Base-by-base conservation (phyloP, 2,329 filamentous ascomycete genomes). In the Exophiala alcalophila region DNA sequence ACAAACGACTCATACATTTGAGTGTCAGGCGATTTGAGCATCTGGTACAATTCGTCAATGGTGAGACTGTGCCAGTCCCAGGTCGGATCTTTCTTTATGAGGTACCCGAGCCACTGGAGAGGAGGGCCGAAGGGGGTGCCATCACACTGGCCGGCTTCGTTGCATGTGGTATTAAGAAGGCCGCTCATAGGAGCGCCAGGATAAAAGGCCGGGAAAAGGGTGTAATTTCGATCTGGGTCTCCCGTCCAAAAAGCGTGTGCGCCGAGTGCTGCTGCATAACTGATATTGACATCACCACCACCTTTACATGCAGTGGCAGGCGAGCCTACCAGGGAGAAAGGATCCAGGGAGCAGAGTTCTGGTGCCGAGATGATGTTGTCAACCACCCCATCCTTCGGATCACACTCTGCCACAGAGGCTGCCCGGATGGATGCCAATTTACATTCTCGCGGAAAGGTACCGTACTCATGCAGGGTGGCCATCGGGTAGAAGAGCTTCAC, bases 401-500 rank as follows among this genome's bases (percentile, higher is more conserved):
- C 59, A 14, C 59, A 61, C 9, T 56, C 60, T 6, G 53, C 44
- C 3, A 68, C 54, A 1, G 64, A 63, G 5, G 59, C 61, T 2
- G 49, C 46, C 0, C 53, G 61, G 38, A 69, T 61, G 4, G 60
- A 60, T 7, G 60, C 54, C 14, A 65, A 34, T 30, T 66, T 62
- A 46, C 64, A 69, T 1, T 28, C 8, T 1, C 33, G 35, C 14
- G 52, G 56, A 14, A 49, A 54, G 19, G 8, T 18, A 1, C 20
- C 37, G 12, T n/a, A n/a, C n/a, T 32, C 19, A 4, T 12, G 9
- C 20, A 23, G 18, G 11, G 21, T 15, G n/a, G 15, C 19, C 7
- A 26, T 12, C 5, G 21, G 40, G 20, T 31, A 36, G 5, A 23
- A 20, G 9, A 38, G 10, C 16, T 11, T 20, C 11, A 44, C 27